A percentile compares a stretch with the other conserved stretches of the same genome.
Conservation (phyloP, 2,329 filamentous ascomycete species). For the Sporothrix pseudoabietina region DNA sequence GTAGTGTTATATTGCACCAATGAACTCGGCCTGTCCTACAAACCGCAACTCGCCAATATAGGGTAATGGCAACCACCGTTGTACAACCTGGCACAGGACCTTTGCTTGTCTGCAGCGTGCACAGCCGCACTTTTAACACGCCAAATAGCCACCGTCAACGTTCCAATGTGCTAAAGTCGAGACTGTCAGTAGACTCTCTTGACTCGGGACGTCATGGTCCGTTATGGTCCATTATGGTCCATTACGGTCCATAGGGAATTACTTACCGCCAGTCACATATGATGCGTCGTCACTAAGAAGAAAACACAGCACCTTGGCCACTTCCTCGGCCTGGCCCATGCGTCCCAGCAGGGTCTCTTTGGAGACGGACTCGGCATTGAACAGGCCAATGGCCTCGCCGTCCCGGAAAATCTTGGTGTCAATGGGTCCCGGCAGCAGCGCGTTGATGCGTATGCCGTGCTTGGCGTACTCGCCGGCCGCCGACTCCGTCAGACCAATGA, state of each 20-base stretch:
- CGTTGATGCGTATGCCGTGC: constrained; percentile 29
- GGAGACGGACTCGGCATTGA: not conserved
- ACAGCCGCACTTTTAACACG: not conserved
- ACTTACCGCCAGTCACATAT: constrained; percentile 16
- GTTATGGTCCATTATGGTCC: too few relatives aligned
- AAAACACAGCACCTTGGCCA: constrained; percentile 23
- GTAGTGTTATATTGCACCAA: too few relatives aligned
- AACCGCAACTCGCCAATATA: too few relatives aligned
- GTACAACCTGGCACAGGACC: too few relatives aligned
- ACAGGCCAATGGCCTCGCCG: constrained; percentile 10
- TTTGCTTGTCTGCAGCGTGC: too few relatives aligned
- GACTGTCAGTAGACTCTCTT: not conserved
- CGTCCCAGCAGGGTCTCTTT: not conserved
- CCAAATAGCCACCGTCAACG: not conserved
- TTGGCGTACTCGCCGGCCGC: constrained; percentile 27
- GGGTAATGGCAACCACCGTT: too few relatives aligned
- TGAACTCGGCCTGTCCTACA: too few relatives aligned
- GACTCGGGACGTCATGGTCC: not conserved
- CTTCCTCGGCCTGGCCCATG: constrained; percentile 14
- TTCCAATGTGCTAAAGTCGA: not conserved
- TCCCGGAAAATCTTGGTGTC: constrained; percentile 17
- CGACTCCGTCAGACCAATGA: constrained; percentile 30
- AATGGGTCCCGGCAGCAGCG: constrained; percentile 18
- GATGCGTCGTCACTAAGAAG: constrained; percentile 21
- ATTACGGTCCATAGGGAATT: not conserved